Conservation (phyloP, 1,284 basidiomycete genomes). For the Lignosus rhinocerotis region DNA sequence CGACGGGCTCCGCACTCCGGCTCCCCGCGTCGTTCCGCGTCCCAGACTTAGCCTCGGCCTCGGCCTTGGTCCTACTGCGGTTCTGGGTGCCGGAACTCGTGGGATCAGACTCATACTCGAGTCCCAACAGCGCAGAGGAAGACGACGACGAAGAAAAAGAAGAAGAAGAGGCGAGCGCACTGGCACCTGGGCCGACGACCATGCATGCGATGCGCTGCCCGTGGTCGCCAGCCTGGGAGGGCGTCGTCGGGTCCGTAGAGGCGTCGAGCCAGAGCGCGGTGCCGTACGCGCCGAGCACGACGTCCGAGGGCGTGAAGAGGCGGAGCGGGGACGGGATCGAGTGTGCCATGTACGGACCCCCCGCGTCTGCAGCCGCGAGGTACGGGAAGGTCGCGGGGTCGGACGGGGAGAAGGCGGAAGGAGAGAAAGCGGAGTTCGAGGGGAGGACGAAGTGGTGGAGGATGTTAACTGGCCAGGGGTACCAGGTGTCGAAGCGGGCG, state of each 20-base stretch:
- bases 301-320: constrained; percentile 54
- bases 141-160: no score
- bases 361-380: constrained; percentile 6
- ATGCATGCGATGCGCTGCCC: constrained; percentile 60
- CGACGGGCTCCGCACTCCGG: constrained; percentile 5
- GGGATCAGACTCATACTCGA: no score
- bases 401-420: constrained; percentile 26
- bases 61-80: no score
- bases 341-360: constrained; percentile 28
- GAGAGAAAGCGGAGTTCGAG: constrained; percentile 42
- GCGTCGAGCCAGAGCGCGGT: constrained; percentile 67
- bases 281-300: constrained; percentile 57
- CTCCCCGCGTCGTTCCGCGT: constrained; percentile 11
- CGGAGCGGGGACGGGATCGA: constrained; percentile 60
- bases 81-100: no score
- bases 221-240: constrained; percentile 41
- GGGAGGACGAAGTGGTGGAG: constrained; percentile 59
- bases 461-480: constrained; percentile 69
- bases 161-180: no score
- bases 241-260: constrained; percentile 45
- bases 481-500: constrained; percentile 58
- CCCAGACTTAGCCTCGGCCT: no score
- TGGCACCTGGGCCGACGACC: constrained; percentile 27
- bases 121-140: no score
- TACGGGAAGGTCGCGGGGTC: constrained; percentile 7